A percentile compares a stretch with the other conserved stretches of the same genome.
These are phyloP conservation scores for Croton setiger DNA, from an alignment of 441 rosid species.

Conservation along the genomic window DNA sequence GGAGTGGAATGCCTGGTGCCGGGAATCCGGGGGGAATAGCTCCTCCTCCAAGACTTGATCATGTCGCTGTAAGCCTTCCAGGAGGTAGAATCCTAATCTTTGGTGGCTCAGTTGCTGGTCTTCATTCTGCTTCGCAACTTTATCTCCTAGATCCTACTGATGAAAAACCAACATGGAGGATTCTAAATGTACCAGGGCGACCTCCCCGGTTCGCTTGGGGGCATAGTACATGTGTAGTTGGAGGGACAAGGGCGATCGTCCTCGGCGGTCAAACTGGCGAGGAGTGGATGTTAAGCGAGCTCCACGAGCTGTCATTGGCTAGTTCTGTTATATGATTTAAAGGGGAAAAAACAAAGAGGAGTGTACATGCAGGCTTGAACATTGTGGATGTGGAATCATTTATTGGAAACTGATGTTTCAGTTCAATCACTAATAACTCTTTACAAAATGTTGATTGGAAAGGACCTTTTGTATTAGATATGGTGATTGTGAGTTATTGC, in stretches of 20 bases:
- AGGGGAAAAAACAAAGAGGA: neutral
- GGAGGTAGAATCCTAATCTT: conserved; percentile 86
- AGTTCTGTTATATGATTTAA: conserved; percentile 45
- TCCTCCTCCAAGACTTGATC: conserved; percentile 93
- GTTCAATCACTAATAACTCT: conserved; percentile 30
- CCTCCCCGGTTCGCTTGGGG: conserved; percentile 98
- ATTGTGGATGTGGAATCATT: conserved; percentile 21
- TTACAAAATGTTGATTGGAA: conserved; percentile 25
- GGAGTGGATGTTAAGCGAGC: conserved; percentile 94
- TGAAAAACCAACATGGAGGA: conserved; percentile 91
- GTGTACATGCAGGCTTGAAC: conserved; percentile 4
- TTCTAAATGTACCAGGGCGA: conserved; percentile 77
- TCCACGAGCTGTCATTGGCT: conserved; percentile 75
- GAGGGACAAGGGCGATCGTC: conserved; percentile 84
- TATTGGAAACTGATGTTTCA: conserved; percentile 16
- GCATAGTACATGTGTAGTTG: conserved; percentile 93
- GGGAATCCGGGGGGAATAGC: conserved; percentile 81
- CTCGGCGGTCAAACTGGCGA: conserved; percentile 97
- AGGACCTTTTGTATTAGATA: conserved; percentile 22
- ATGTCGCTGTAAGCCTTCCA: conserved; percentile 85
- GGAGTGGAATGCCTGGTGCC: conserved; percentile 85
- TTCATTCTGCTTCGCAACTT: conserved; percentile 90
- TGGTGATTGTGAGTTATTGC: conserved; percentile 26
- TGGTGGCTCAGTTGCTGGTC: conserved; percentile 97
- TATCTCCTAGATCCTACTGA: conserved; percentile 90